Base-by-base conservation (phyloP, 495 filamentous ascomycete genomes). In the Cairneyella variabilis region DNA sequence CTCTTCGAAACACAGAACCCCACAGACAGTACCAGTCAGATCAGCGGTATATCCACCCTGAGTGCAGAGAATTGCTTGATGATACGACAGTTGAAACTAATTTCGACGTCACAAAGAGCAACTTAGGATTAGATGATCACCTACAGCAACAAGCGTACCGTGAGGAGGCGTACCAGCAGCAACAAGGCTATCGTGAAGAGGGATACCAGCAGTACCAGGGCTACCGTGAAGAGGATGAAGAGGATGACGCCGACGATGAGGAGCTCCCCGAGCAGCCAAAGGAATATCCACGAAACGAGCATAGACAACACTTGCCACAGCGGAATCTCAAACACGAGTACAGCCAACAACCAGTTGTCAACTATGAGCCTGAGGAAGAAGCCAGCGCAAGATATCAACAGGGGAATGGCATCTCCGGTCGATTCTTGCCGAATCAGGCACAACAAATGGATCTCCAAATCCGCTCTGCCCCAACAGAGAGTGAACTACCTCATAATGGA, bases 61-160 rank as follows among this genome's bases (percentile, higher is more conserved):
- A n/a, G n/a, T n/a, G n/a, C n/a, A 39, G 18, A 16, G 42, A 30
- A 1, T 23, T 9, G 11, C 48, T 57, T 37, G 54, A 57, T 18
- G 48, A 52, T 6, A 18, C 18, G 17, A 57, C 44, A 17, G 2
- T 51, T 28, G 18, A 32, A 0, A 39, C 47, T 1, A 41, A 37
- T 17, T 41, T 57, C 27, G 54, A 57, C 3, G 32, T 30, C 1
- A 57, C 54, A 1, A 30, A 23, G 27, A 57, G 48, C 36, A 37
- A 51, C 23, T 12, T 54, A 16, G 11, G 18, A 0, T 16, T 22
- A 16, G 7, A 42, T 40, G 11, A 42, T n/a, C 9, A 42, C 3
- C 1, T n/a, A 14, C 22, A 51, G 9, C 25, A 42, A 10, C 14
- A 18, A 21, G 34, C n/a, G n/a, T 36, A 18, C 5, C 8, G 20